Evolutionary conservation across 345 rosid species (phyloP), one percentile per base, ranked within the genome.

Genomic region (Cardamine resedifolia): DNA sequence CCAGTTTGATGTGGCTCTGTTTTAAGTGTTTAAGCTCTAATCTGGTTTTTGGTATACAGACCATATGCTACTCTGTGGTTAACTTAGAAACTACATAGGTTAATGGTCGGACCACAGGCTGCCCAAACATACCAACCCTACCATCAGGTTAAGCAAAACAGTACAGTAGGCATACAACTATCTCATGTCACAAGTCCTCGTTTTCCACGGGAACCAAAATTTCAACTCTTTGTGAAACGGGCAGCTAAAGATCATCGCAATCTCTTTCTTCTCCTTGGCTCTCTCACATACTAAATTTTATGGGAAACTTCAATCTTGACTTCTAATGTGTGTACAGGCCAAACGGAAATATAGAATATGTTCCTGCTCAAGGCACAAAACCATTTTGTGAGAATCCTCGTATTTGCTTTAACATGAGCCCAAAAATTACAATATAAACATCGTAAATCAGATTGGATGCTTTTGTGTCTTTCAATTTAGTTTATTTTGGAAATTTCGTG

Each of bases 331-430:
- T 43, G 63, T 50, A n/a, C 21, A 67, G 24, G 43, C 63, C 28
- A 4, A 12, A 39, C 1, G 63, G 7, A 27, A 21, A 10, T 26
- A 16, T 31, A 67, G 5, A 43, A 44, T 16, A 6, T 20, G 14
- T 56, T 41, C 30, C 34, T 18, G 44, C 63, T 28, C 3, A 21
- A 66, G 48, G 47, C 24, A 5, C 39, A 28, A 3, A 52, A 30
- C 18, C 48, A 49, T 30, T 69, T 47, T 57, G 74, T 48, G n/a
- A 58, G 20, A 24, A 36, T 44, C 10, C 50, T 41, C 15, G 20
- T 48, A 36, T 18, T 12, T 50, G 50, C 57, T 26, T 26, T 4
- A 58, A 28, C 34, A 47, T 26, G 60, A 38, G 43, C 21, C 51
- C 41, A 19, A 56, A 41, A 4, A 2, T 31, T 23, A 18, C 16